Evolutionary conservation across 331 rosid species (phyloP).

Genomic region (Phaseolus coccineus): DNA sequence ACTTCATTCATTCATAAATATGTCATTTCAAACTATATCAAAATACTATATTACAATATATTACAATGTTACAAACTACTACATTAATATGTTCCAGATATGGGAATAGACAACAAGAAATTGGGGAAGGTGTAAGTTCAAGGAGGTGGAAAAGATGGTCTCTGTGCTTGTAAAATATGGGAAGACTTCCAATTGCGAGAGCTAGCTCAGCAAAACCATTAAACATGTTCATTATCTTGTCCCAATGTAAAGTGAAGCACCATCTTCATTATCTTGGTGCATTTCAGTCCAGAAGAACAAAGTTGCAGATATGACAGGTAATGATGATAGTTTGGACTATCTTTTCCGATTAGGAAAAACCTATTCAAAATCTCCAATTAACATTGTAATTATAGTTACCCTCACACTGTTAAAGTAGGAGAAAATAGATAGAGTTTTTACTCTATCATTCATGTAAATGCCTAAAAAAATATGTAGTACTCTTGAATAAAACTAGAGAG

Average conservation of each 20-base stretch:
- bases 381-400: not conserved
- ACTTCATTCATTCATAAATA: too few species aligned
- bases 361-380: slow-evolving; percentile 19
- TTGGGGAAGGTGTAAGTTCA: slow-evolving; percentile 93
- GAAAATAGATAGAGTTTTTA: too few species aligned
- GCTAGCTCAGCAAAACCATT: slow-evolving; percentile 90
- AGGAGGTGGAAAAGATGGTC: slow-evolving; percentile 87
- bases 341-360: slow-evolving; percentile 51
- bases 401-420: not conserved
- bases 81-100: slow-evolving; percentile 39
- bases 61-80: too few species aligned
- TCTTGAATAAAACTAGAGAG: slow-evolving; percentile 12
- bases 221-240: slow-evolving; percentile 79
- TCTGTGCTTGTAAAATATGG: slow-evolving; percentile 93
- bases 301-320: slow-evolving; percentile 67
- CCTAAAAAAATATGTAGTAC: too few species aligned
- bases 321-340: slow-evolving; percentile 67
- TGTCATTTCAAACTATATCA: too few species aligned
- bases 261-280: slow-evolving; percentile 55
- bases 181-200: slow-evolving; percentile 79
- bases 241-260: slow-evolving; percentile 62
- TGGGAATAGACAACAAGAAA: slow-evolving; percentile 70
- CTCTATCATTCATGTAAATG: too few species aligned
- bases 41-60: too few species aligned
- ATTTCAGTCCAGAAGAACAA: slow-evolving; percentile 74